Evolutionary conservation across 2,329 filamentous ascomycete species (phyloP).

Genomic region (Paraphaeosphaeria minitans): DNA sequence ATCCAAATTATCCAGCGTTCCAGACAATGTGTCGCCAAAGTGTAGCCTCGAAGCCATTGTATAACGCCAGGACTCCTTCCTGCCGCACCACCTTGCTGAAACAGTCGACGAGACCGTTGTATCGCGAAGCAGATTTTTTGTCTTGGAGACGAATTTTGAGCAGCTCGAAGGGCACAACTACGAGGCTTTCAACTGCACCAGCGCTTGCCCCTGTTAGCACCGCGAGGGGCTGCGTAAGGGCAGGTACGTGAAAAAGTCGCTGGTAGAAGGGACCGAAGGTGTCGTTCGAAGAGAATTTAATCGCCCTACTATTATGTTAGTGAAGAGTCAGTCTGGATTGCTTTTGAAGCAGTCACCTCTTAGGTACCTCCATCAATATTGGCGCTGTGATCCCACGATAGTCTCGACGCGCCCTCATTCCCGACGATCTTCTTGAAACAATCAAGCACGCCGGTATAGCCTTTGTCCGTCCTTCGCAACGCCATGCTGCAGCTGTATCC

Average conservation of each 20-base stretch:
- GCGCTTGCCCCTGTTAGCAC: conserved; percentile 37
- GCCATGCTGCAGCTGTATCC: conserved; percentile 39
- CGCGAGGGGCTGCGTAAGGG: conserved; percentile 32
- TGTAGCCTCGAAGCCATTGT: conserved; percentile 41
- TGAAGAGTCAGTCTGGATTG: neutral
- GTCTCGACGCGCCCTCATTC: conserved; percentile 29
- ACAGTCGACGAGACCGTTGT: conserved; percentile 35
- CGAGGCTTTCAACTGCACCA: conserved; percentile 36
- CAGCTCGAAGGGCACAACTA: conserved; percentile 41
- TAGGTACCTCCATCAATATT: conserved; percentile 40
- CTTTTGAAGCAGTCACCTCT: conserved; percentile 19
- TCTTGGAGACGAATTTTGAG: conserved; percentile 39
- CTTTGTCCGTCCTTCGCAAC: conserved; percentile 22
- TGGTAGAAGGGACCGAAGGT: conserved; percentile 34
- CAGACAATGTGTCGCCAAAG: conserved; percentile 41
- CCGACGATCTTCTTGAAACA: conserved; percentile 36
- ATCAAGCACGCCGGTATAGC: conserved; percentile 35
- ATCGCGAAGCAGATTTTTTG: conserved; percentile 33
- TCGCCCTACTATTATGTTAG: conserved; percentile 22
- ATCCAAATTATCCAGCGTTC: conserved; percentile 42
- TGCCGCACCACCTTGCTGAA: conserved; percentile 31
- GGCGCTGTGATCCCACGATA: conserved; percentile 39
- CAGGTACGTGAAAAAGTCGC: conserved; percentile 25
- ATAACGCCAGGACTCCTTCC: conserved; percentile 34
- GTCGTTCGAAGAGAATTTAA: conserved; percentile 41